Evolutionary conservation across 495 filamentous ascomycete species (phyloP), one percentile per base, ranked within the genome.

Genomic region (Penicillium tannophilum): DNA sequence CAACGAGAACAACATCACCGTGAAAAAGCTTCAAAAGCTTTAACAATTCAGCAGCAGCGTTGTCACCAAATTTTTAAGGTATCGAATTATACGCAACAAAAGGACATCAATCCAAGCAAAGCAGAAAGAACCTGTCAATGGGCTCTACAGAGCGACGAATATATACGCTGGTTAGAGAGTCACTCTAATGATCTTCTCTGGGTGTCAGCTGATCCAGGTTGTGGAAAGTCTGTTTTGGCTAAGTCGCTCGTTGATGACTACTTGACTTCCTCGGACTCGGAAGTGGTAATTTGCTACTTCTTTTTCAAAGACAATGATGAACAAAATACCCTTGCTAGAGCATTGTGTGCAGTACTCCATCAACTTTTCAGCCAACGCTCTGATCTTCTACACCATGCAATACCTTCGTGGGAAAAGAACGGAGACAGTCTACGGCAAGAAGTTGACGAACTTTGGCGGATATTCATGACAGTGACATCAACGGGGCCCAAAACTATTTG

Each of bases 151-250:
- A 68, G 77, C 58, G 0, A 55, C 19, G 65, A 65, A 17, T 79
- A 72, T 49, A 58, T 54, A 2, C 52, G 58, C 30, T 78, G 74
- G 75, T 58, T 47, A 52, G 30, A 60, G 14, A 63, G 61, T 44
- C 50, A 17, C n/a, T 28, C 46, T 3, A 66, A 69, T 33, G 65
- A 70, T 35, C 60, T 80, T 24, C 70, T 82, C 11, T 79, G 70
- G 77, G 60, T 81, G 16, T 74, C 78, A 6, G 79, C 73, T 16
- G 72, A 77, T 55, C 75, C 72, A 36, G 76, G 76, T 28, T 79
- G 72, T 59, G 74, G 77, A 3, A 82, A 82, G 55, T 76, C 77
- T 53, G 76, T 82, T 3, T 57, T 81, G 8, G 52, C 72, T 1
- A 62, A 63, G 56, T 72, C 63, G 16, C 63, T 79, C 4, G 62